Evolutionary conservation across 2,329 filamentous ascomycete genomes (phyloP).

Genomic region (Aspergillus sp.): DNA sequence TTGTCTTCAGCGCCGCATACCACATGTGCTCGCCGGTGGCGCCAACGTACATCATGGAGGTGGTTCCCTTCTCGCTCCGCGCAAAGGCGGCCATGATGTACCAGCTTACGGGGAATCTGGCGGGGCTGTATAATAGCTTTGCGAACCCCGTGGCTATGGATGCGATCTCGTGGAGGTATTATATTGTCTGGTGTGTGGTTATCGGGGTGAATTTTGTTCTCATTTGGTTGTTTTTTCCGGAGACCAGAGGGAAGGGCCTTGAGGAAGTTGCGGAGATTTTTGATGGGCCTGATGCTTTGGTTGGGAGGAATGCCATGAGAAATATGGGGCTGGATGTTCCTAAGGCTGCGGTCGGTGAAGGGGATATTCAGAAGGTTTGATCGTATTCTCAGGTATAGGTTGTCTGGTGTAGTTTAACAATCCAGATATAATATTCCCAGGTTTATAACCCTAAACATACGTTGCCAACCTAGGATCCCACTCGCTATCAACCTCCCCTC

Average conservation of each 20-base stretch:
- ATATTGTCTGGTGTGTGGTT: constrained; percentile 15
- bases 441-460: no score
- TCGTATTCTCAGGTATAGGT: no score
- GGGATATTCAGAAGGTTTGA: no score
- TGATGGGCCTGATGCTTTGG: constrained; percentile 4
- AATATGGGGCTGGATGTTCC: constrained; percentile 8
- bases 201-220: not conserved
- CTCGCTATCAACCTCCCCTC: not conserved
- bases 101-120: constrained; percentile 12
- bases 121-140: constrained; percentile 15
- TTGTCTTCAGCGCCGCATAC: constrained; percentile 6
- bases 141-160: constrained; percentile 13
- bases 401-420: no score
- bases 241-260: constrained; percentile 17
- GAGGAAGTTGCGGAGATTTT: constrained; percentile 19
- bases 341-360: not conserved
- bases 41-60: constrained; percentile 19
- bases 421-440: not conserved
- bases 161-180: constrained; percentile 16
- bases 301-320: constrained; percentile 6
- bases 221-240: constrained; percentile 19
- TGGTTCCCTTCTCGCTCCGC: constrained; percentile 15
- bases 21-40: constrained; percentile 16
- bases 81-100: constrained; percentile 18
- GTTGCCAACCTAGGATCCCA: not conserved